Evolutionary conservation across 2,329 filamentous ascomycete species (phyloP), one percentile per base, ranked within the genome.

Genomic region (Helotiales sp.): DNA sequence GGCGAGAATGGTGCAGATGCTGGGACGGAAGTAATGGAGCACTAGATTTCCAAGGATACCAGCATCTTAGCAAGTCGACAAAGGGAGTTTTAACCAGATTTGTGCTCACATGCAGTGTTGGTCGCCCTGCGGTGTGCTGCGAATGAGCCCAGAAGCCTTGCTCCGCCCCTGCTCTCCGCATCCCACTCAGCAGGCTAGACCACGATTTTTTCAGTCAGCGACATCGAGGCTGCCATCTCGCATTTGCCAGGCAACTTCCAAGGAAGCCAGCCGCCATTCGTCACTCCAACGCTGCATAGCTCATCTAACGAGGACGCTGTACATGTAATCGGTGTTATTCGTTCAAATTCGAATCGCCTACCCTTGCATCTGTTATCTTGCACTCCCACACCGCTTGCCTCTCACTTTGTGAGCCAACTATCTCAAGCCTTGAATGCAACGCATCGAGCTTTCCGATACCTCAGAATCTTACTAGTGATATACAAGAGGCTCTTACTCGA

Each of bases 381-480:
- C 24, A 57, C 52, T 34, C 49, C 49, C 49, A 52, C 49, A 52
- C 49, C 24, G 24, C 49, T 52, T 52, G 49, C 45, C 6, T 26
- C 7, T 26, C 45, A 13, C 45, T 24, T 49, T 49, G 20, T 49
- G 8, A 26, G 22, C 7, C 43, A 47, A 47, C 43, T 24, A 47
- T 47, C 43, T 22, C 43, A 24, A 20, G 20, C 43, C 43, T 47
- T 20, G 43, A 22, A 47, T 47, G 43, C n/a, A 47, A 47, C 43
- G 43, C 43, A 47, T 40, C 13, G 30, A 32, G 30, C 30, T 32
- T 32, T 32, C 30, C 30, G 10, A 32, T 32, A 10, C 30, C 30
- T 6, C 30, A 32, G 30, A 6, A 32, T 32, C 30, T 32, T 32
- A 32, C 30, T 32, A 32, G 30, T 32, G 30, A 32, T 5, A 32